Evolutionary conservation across 2,329 filamentous ascomycete genomes (phyloP).

Genomic region (Sclerotinia nivalis): DNA sequence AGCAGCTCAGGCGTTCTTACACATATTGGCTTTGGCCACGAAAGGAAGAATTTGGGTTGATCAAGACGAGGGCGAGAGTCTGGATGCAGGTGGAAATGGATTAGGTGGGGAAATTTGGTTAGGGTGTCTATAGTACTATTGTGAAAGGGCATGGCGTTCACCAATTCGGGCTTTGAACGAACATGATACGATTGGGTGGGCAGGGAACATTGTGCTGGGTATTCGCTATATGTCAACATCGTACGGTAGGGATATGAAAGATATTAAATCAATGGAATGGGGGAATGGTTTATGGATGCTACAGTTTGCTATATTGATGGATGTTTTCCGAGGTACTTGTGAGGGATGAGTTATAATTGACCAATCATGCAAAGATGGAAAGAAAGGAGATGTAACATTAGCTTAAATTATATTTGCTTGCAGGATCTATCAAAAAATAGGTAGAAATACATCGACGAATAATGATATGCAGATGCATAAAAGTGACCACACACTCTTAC

Average conservation of each 20-base stretch:
- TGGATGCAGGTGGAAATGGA: slow-evolving; percentile 7
- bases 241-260: not conserved
- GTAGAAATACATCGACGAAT: not conserved
- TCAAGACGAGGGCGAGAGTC: slow-evolving; percentile 48
- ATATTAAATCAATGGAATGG: not conserved
- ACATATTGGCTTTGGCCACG: slow-evolving; percentile 69
- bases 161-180: not conserved
- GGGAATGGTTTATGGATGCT: not conserved
- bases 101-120: slow-evolving; percentile 22
- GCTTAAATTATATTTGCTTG: slow-evolving; percentile 2
- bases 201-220: not conserved
- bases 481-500: not conserved
- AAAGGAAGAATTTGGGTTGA: slow-evolving; percentile 62
- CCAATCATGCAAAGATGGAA: not conserved
- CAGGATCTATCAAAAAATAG: not conserved
- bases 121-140: not conserved
- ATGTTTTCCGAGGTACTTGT: not conserved
- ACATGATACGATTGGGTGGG: not conserved
- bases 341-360: not conserved
- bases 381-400: not conserved
- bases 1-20: slow-evolving; percentile 74
- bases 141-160: no score
- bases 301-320: not conserved
- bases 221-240: not conserved
- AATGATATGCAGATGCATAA: not conserved